Percentiles rank a stretch among this genome's conserved stretches.
Evolutionary conservation across 495 filamentous ascomycete genomes (phyloP).

Genomic region (Penicillium arizonense): DNA sequence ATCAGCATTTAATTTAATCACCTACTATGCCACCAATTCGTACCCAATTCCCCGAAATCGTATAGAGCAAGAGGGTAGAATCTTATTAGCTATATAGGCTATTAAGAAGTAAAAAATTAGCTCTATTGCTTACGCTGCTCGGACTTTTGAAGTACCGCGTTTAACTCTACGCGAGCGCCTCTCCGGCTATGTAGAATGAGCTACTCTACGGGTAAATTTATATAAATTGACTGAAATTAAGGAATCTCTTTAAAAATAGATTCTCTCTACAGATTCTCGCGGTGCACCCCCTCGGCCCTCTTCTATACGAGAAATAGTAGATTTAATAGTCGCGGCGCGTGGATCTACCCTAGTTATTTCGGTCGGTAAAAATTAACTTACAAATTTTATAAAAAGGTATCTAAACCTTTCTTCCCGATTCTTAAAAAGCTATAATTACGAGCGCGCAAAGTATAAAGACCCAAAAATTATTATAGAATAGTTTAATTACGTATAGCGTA

Average conservation of each 20-base stretch:
- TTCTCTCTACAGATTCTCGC: neutral
- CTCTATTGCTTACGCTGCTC: no score
- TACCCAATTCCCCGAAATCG: no score
- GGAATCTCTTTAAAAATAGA: neutral
- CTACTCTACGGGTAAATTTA: neutral
- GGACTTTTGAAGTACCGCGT: no score
- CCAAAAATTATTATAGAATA: neutral
- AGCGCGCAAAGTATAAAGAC: neutral
- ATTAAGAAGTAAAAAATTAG: no score
- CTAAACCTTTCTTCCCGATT: neutral
- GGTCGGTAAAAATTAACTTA: neutral
- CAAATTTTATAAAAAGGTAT: neutral
- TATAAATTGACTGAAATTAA: neutral
- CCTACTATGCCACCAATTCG: no score
- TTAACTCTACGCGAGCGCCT: no score
- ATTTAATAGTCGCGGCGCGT: neutral
- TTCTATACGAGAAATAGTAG: neutral
- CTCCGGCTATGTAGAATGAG: no score
- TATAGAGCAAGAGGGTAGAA: no score
- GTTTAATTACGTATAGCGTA: no score
- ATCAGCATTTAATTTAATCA: no score
- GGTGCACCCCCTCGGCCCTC: neutral
- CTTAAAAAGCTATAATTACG: neutral
- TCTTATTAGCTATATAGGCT: no score
- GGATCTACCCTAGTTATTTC: neutral